Percentiles rank a stretch among this genome's conserved stretches.
Conservation (phyloP, 331 rosid genomes). For the Stylosanthes scabra region DNA sequence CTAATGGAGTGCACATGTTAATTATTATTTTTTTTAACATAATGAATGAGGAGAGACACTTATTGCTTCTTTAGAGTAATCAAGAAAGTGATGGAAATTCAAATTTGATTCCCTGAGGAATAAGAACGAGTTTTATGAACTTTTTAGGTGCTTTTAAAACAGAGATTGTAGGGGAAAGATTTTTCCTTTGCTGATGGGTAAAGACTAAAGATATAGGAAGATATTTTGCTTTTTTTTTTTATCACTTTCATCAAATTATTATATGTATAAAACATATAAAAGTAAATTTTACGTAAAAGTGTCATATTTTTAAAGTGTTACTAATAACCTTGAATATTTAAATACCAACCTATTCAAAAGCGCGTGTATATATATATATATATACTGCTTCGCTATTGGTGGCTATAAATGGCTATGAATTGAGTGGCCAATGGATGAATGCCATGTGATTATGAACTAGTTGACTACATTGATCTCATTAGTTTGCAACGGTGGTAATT, state of each 20-base stretch:
- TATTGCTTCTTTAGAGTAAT: conserved; percentile 1
- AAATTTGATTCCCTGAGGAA: not conserved
- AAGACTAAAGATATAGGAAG: not conserved
- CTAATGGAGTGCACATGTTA: not conserved
- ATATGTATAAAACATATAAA: not conserved
- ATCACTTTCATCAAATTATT: not conserved
- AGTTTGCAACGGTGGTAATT: no score
- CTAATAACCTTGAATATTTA: not conserved
- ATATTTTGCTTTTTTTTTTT: not conserved
- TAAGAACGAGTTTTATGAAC: not conserved
- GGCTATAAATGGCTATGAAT: no score
- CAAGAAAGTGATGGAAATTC: not conserved
- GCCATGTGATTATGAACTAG: no score
- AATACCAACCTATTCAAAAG: not conserved
- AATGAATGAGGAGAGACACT: not conserved
- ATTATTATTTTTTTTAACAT: not conserved
- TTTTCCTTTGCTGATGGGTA: not conserved
- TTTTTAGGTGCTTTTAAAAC: not conserved
- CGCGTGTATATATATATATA: no score
- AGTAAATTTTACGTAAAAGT: not conserved
- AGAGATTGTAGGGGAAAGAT: not conserved
- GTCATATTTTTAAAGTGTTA: not conserved
- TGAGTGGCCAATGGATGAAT: no score
- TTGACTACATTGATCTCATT: no score
- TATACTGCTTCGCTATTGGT: no score